These are phyloP conservation scores for Fusarium abutilonis DNA, from an alignment of 2,329 filamentous ascomycete species.

Conservation along the genomic window DNA sequence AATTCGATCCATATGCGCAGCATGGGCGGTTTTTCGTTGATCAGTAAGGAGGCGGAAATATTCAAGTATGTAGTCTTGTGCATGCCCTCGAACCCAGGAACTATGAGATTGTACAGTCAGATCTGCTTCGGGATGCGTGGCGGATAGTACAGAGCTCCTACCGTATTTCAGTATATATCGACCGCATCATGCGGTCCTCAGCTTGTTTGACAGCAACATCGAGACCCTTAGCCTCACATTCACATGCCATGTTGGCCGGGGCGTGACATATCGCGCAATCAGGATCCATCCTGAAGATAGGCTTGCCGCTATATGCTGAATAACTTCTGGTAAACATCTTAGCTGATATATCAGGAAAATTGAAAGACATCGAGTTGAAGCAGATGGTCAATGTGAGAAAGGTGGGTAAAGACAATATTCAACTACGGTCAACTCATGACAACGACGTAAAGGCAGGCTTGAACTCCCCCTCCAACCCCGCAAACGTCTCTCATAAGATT, in stretches of 20 bases:
- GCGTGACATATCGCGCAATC: slow-evolving; percentile 74
- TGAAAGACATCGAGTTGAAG: slow-evolving; percentile 26
- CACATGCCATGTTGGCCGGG: slow-evolving; percentile 67
- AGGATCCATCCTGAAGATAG: slow-evolving; percentile 71
- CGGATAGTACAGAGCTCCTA: slow-evolving; percentile 49
- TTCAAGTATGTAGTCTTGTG: slow-evolving; percentile 73
- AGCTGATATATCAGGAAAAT: slow-evolving; percentile 47
- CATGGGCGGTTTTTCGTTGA: slow-evolving; percentile 67
- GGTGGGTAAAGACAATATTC: slow-evolving; percentile 36
- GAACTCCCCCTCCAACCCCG: slow-evolving; percentile 45
- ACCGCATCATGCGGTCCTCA: slow-evolving; percentile 70
- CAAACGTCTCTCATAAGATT: slow-evolving; percentile 44
- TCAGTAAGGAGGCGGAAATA: slow-evolving; percentile 71
- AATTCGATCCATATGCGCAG: slow-evolving; percentile 65
- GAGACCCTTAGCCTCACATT: slow-evolving; percentile 73
- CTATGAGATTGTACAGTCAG: slow-evolving; percentile 51
- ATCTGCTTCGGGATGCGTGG: not conserved
- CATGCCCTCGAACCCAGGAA: slow-evolving; percentile 70
- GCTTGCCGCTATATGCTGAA: slow-evolving; percentile 56
- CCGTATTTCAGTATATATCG: slow-evolving; percentile 71
- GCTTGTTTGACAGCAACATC: slow-evolving; percentile 71
- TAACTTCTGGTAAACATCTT: slow-evolving; percentile 64
- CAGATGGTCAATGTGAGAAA: slow-evolving; percentile 20
- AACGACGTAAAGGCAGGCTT: slow-evolving; percentile 36
- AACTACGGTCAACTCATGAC: slow-evolving; percentile 43